Evolutionary conservation across 2,329 filamentous ascomycete species (phyloP).

Genomic region (Blumeria graminis): DNA sequence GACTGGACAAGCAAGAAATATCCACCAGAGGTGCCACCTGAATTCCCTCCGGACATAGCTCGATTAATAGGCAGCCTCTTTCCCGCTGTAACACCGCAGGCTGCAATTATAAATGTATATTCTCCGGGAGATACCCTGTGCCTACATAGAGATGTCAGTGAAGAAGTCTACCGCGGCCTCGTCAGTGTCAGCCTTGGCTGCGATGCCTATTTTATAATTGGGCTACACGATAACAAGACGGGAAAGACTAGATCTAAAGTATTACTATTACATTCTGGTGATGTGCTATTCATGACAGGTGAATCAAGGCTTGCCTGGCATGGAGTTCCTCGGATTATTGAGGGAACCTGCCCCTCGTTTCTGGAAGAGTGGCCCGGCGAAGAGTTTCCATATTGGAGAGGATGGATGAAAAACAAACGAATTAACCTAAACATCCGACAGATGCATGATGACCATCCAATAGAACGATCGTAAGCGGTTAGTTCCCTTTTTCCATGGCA

Average conservation of each 20-base stretch:
- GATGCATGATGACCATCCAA: conserved; percentile 29
- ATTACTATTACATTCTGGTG: conserved; percentile 55
- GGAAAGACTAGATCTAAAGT: conserved; percentile 24
- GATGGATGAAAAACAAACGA: conserved; percentile 73
- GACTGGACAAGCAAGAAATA: conserved; percentile 83
- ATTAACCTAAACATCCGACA: conserved; percentile 86
- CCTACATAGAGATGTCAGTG: conserved; percentile 83
- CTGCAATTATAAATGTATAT: conserved; percentile 87
- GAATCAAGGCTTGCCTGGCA: conserved; percentile 80
- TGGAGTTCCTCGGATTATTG: conserved; percentile 69
- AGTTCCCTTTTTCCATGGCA: too few species aligned
- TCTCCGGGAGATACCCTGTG: conserved; percentile 75
- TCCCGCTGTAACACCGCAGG: conserved; percentile 54
- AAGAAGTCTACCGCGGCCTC: conserved; percentile 40
- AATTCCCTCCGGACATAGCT: conserved; percentile 52
- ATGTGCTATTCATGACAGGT: conserved; percentile 74
- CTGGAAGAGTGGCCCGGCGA: conserved; percentile 47
- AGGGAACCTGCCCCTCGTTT: conserved; percentile 52
- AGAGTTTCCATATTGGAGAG: conserved; percentile 37
- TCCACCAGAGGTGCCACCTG: conserved; percentile 38
- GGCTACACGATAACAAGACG: conserved; percentile 20
- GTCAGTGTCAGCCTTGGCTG: conserved; percentile 78
- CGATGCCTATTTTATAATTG: conserved; percentile 70
- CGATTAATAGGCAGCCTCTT: conserved; percentile 45
- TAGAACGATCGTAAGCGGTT: too few species aligned